Evolutionary conservation across 805 yeast genomes (phyloP).

Genomic region (Yarrowia sp.): DNA sequence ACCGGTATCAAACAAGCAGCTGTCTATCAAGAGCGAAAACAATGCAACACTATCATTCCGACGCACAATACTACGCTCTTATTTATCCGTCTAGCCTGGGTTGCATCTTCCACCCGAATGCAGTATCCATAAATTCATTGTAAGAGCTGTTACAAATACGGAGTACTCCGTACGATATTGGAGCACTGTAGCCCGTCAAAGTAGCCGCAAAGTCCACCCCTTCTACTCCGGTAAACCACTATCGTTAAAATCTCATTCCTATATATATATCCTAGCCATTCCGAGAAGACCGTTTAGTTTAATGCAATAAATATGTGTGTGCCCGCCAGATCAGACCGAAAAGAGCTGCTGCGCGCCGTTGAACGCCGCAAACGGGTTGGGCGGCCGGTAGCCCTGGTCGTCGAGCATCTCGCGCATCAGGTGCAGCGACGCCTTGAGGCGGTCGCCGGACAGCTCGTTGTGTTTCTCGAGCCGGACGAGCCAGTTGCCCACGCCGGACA

Average conservation of each 20-base stretch:
- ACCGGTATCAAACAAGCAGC: too few relatives aligned
- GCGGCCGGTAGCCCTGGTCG: constrained; percentile 18
- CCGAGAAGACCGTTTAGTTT: neutral
- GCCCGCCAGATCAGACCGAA: neutral
- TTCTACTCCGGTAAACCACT: too few relatives aligned
- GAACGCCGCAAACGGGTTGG: constrained; percentile 13
- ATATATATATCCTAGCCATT: neutral
- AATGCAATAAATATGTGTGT: constrained; percentile 15
- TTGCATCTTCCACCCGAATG: too few relatives aligned
- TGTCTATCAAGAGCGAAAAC: too few relatives aligned
- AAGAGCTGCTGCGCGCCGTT: constrained; percentile 12
- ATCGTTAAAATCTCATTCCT: neutral
- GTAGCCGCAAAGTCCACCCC: too few relatives aligned
- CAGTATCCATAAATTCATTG: too few relatives aligned
- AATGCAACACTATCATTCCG: too few relatives aligned
- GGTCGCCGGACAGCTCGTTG: constrained; percentile 23
- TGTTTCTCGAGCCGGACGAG: constrained; percentile 6
- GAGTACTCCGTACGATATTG: neutral
- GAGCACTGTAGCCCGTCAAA: too few relatives aligned
- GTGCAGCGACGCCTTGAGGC: constrained; percentile 6
- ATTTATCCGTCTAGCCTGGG: too few relatives aligned
- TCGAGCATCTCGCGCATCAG: constrained; percentile 2
- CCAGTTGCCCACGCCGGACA: constrained; percentile 18
- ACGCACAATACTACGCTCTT: too few relatives aligned
- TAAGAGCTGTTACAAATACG: too few relatives aligned